Conservation (phyloP, 2,329 filamentous ascomycete genomes). For the Didymella arachidicola region DNA sequence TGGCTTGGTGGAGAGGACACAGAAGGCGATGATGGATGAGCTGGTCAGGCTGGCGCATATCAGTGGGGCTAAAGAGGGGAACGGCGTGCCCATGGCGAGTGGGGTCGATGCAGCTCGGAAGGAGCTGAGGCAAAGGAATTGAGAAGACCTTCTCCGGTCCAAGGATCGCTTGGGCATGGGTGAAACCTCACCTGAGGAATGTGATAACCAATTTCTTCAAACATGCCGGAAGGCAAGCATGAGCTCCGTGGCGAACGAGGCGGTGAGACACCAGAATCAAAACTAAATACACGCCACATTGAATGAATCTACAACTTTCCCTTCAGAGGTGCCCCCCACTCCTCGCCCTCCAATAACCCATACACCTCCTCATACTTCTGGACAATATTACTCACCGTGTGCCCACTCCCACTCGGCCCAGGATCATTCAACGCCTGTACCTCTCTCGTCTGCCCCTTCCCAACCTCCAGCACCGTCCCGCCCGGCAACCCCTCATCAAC, state of each 20-base stretch:
- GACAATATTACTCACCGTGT: conserved; percentile 54
- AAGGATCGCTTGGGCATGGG: neutral
- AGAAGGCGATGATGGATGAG: conserved; percentile 49
- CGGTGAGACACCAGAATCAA: neutral
- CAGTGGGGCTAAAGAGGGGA: conserved; percentile 26
- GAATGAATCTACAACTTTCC: conserved; percentile 2
- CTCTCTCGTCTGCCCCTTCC: conserved; percentile 58
- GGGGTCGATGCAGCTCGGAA: conserved; percentile 28
- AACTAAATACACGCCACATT: neutral
- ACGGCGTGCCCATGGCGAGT: conserved; percentile 38
- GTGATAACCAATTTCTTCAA: neutral
- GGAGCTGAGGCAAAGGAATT: conserved; percentile 42
- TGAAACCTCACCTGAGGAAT: neutral
- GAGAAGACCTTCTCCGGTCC: neutral
- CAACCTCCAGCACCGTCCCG: conserved; percentile 63
- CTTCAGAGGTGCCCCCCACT: conserved; percentile 55
- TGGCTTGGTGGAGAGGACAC: conserved; percentile 40
- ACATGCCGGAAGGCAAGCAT: no score
- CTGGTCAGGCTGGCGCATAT: conserved; percentile 45
- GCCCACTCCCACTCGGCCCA: conserved; percentile 59
- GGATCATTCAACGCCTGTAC: conserved; percentile 63
- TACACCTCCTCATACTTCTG: conserved; percentile 60
- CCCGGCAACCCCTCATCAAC: conserved; percentile 59
- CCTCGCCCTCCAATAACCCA: conserved; percentile 55
- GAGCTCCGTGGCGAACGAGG: no score